Evolutionary conservation across 1,284 basidiomycete genomes (phyloP).

Genomic region (Macrocystidia cucumis): DNA sequence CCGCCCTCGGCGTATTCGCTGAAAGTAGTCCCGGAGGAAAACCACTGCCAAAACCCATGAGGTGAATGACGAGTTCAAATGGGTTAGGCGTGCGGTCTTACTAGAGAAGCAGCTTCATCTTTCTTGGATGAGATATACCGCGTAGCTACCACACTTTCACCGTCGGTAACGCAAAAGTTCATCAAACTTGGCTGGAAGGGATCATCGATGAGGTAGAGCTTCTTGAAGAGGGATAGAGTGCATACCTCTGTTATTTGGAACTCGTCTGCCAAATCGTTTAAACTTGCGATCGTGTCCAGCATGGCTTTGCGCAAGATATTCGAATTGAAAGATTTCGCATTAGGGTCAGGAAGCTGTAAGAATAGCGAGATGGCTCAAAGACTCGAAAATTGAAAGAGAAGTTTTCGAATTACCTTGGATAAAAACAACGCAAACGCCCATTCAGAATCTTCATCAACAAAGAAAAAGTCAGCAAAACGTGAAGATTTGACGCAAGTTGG

Average conservation of each 20-base stretch:
- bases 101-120: constrained; percentile 90
- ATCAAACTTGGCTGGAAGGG: constrained; percentile 72
- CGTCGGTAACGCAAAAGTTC: constrained; percentile 97
- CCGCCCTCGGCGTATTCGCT: constrained; percentile 86
- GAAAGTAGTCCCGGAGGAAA: constrained; percentile 91
- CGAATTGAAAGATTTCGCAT: constrained; percentile 62
- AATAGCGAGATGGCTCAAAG: too few species aligned
- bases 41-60: constrained; percentile 54
- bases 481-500: neutral
- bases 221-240: constrained; percentile 3
- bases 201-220: constrained; percentile 2
- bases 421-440: constrained; percentile 93
- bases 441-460: constrained; percentile 68
- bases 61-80: constrained; percentile 2
- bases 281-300: constrained; percentile 74
- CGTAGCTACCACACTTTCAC: constrained; percentile 88
- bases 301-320: constrained; percentile 70
- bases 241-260: constrained; percentile 65
- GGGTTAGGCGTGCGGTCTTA: constrained; percentile 20
- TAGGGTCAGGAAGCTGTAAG: constrained; percentile 69
- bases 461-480: constrained; percentile 5
- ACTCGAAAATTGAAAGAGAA: neutral
- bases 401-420: constrained; percentile 71
- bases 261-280: constrained; percentile 75
- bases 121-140: constrained; percentile 89